These are phyloP conservation scores for Aspergillus steynii DNA, from an alignment of 495 filamentous ascomycete genomes.

Conservation along the genomic window DNA sequence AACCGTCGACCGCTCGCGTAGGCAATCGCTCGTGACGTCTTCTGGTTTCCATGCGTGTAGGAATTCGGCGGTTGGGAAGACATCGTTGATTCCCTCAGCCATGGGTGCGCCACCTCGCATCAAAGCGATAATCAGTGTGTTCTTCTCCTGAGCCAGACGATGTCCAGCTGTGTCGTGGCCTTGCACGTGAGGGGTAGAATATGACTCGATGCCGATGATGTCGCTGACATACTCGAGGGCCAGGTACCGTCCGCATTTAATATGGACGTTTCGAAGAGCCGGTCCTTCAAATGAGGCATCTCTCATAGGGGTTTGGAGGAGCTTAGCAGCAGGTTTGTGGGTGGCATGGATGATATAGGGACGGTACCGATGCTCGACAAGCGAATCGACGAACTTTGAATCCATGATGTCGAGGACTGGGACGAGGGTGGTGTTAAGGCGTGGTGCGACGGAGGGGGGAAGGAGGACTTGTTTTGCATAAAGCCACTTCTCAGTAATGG, in stretches of 20 bases:
- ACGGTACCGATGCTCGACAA: conserved; percentile 24
- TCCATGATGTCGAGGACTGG: conserved; percentile 43
- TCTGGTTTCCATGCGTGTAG: conserved; percentile 51
- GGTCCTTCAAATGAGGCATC: conserved; percentile 50
- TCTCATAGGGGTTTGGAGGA: conserved; percentile 60
- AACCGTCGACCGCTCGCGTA: conserved; percentile 42
- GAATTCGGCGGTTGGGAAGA: conserved; percentile 55
- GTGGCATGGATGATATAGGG: conserved; percentile 46
- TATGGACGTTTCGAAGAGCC: conserved; percentile 52
- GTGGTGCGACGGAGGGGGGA: conserved; percentile 37
- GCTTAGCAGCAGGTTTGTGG: conserved; percentile 42
- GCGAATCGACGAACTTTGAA: conserved; percentile 33
- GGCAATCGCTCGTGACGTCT: conserved; percentile 47
- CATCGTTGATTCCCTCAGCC: conserved; percentile 64
- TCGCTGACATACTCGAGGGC: conserved; percentile 49
- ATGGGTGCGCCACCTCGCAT: conserved; percentile 70
- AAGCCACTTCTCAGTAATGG: conserved; percentile 45
- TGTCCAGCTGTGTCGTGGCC: conserved; percentile 50
- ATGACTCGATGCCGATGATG: conserved; percentile 55
- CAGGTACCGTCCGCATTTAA: conserved; percentile 53
- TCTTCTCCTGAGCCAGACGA: conserved; percentile 49
- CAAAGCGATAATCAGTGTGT: conserved; percentile 59
- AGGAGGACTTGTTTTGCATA: conserved; percentile 49
- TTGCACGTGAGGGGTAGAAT: conserved; percentile 55
- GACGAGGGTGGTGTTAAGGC: conserved; percentile 48